Percentiles rank a stretch among this genome's conserved stretches.
Evolutionary conservation across 2,329 filamentous ascomycete species (phyloP).

Genomic region (Myriosclerotinia scirpicola): DNA sequence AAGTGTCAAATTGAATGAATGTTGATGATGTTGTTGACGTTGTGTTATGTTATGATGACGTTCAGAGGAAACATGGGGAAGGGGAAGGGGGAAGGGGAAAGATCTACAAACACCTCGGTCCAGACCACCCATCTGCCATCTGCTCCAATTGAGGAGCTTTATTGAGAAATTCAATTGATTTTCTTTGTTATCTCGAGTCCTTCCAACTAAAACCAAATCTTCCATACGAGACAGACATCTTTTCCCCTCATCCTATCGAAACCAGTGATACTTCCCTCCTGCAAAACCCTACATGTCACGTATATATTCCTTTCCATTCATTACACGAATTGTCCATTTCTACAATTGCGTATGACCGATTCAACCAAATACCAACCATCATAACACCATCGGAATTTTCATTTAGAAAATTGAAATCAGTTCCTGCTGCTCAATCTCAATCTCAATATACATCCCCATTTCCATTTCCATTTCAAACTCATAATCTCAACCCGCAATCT

Average conservation of each 20-base stretch:
- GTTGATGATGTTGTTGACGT: too few species aligned
- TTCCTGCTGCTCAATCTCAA: background rate
- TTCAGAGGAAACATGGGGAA: background rate
- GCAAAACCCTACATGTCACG: too few species aligned
- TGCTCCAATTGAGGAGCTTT: background rate
- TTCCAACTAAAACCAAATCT: too few species aligned
- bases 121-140: background rate
- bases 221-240: too few species aligned
- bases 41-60: slow-evolving; percentile 1
- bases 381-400: background rate
- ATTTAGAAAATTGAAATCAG: background rate
- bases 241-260: background rate
- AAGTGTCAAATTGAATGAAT: background rate
- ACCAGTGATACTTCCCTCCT: background rate
- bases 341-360: background rate
- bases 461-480: background rate
- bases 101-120: slow-evolving; percentile 1
- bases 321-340: background rate
- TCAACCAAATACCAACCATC: background rate
- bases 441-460: too few species aligned
- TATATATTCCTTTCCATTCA: too few species aligned
- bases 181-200: background rate
- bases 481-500: background rate
- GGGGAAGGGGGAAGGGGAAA: background rate
- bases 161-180: background rate